Percentiles rank a stretch among this genome's conserved stretches.
These are phyloP conservation scores for Striga asiatica DNA, from an alignment of 257 asterid species.

Conservation along the genomic window DNA sequence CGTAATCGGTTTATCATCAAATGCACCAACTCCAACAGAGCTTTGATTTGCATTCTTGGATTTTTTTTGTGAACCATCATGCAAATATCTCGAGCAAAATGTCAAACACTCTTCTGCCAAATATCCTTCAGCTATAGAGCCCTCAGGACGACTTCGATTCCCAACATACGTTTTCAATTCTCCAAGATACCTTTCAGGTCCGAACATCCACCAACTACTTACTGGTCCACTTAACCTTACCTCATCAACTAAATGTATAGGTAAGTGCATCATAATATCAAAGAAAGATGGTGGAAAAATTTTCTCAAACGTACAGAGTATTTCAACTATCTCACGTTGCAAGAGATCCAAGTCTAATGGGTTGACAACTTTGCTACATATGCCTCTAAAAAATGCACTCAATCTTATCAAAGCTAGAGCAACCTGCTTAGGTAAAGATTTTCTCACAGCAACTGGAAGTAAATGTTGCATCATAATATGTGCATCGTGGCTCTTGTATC, in stretches of 20 bases:
- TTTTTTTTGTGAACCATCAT: background rate
- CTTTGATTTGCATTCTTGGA: background rate
- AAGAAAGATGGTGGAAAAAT: background rate
- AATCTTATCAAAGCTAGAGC: background rate
- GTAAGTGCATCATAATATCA: constrained; percentile 4
- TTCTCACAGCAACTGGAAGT: background rate
- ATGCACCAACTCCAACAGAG: background rate
- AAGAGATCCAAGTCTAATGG: background rate
- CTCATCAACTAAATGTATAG: background rate
- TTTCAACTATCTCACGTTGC: background rate
- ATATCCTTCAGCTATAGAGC: constrained; percentile 3
- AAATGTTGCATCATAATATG: background rate
- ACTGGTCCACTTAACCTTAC: background rate
- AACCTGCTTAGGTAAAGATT: background rate
- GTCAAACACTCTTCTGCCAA: background rate
- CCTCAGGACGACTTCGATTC: background rate
- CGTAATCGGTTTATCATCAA: background rate
- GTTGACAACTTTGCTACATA: no score
- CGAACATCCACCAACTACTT: constrained; percentile 3
- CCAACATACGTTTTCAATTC: background rate
- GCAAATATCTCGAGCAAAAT: constrained; percentile 2
- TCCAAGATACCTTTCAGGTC: background rate
- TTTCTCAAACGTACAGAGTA: background rate
- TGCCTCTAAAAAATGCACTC: background rate
- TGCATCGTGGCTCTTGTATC: background rate